phyloP scores from a whole-genome alignment of 2,329 filamentous ascomycete genomes.

The Tolypocladium tundrense region DNA sequence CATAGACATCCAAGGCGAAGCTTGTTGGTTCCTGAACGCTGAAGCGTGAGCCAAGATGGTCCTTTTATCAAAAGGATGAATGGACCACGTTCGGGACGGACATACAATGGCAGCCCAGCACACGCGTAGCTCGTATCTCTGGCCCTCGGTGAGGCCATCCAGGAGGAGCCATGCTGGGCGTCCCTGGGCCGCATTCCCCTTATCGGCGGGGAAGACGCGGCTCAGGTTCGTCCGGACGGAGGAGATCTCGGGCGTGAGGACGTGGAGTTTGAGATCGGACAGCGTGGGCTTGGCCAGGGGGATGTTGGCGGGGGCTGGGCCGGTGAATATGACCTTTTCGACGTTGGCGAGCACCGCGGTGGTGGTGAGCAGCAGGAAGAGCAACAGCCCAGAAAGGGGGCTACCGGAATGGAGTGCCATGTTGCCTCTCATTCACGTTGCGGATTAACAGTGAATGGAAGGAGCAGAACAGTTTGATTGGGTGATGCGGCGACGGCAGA shows the following conservation, averaged over 20 bases:
- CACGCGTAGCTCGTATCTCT: slow-evolving; percentile 81
- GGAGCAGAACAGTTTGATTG: neutral
- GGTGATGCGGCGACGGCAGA: neutral
- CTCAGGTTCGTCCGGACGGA: slow-evolving; percentile 54
- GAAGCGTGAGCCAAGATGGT: neutral
- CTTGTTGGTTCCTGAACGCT: slow-evolving; percentile 66
- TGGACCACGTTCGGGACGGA: slow-evolving; percentile 8
- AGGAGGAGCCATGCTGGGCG: slow-evolving; percentile 71
- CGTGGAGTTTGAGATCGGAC: slow-evolving; percentile 51
- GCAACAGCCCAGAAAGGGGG: neutral
- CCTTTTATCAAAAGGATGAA: neutral
- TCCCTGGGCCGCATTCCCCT: slow-evolving; percentile 36
- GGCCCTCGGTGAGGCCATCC: slow-evolving; percentile 54
- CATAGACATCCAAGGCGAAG: slow-evolving; percentile 60
- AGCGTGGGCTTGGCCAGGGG: slow-evolving; percentile 26
- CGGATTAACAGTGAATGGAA: neutral
- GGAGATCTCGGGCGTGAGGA: slow-evolving; percentile 47
- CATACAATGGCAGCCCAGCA: slow-evolving; percentile 91
- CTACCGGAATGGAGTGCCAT: neutral
- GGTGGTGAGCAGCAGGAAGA: slow-evolving; percentile 8
- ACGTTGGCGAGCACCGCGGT: slow-evolving; percentile 52
- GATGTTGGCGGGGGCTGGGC: slow-evolving; percentile 47
- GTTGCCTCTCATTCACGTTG: neutral
- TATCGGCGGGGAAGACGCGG: slow-evolving; percentile 54
- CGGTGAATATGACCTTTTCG: slow-evolving; percentile 85